A percentile compares a stretch with the other conserved stretches of the same genome.
These are phyloP conservation scores for Chaetoceros muelleri DNA, from an alignment of 108 stramenopile species.

Conservation along the genomic window DNA sequence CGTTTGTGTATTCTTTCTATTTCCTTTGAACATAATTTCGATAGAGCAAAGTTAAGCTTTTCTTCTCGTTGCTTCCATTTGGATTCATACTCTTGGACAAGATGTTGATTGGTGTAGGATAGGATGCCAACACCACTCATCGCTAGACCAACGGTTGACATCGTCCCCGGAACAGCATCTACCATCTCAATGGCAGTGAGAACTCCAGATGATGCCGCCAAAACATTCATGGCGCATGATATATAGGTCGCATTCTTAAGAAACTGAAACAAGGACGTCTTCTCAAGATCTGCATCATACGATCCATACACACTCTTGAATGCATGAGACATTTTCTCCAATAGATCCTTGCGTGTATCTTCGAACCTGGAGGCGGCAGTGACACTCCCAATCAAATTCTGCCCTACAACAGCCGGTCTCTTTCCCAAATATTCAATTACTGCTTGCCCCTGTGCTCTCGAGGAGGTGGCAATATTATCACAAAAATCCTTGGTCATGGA, in stretches of 20 bases:
- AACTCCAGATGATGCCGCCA: slow-evolving; percentile 14
- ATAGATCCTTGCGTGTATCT: slow-evolving; percentile 38
- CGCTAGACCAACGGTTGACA: slow-evolving; percentile 8
- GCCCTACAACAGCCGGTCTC: slow-evolving; percentile 34
- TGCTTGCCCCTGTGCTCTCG: slow-evolving; percentile 60
- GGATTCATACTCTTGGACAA: slow-evolving; percentile 17
- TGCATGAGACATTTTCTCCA: slow-evolving; percentile 28
- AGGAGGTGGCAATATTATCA: slow-evolving; percentile 41
- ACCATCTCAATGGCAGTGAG: slow-evolving; percentile 12
- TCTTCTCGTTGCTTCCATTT: slow-evolving; percentile 25
- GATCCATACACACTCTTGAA: slow-evolving; percentile 10
- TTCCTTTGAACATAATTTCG: slow-evolving; percentile 25
- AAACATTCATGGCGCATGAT: slow-evolving; percentile 16
- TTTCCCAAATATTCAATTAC: slow-evolving; percentile 68
- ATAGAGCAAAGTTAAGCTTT: slow-evolving; percentile 27
- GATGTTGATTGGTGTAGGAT: slow-evolving; percentile 16
- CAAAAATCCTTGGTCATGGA: slow-evolving; percentile 16
- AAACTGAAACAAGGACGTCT: slow-evolving; percentile 17
- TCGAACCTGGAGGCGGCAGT: slow-evolving; percentile 45
- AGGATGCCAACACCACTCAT: slow-evolving; percentile 16
- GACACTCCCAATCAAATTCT: slow-evolving; percentile 50
- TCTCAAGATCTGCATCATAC: slow-evolving; percentile 14
- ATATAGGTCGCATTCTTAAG: slow-evolving; percentile 18
- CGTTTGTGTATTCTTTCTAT: slow-evolving; percentile 31
- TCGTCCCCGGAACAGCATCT: slow-evolving; percentile 16